Percentiles rank a stretch among this genome's conserved stretches.
These are phyloP conservation scores for Lenzites betulinus DNA, from an alignment of 768 basidiomycete genomes.

Conservation along the genomic window DNA sequence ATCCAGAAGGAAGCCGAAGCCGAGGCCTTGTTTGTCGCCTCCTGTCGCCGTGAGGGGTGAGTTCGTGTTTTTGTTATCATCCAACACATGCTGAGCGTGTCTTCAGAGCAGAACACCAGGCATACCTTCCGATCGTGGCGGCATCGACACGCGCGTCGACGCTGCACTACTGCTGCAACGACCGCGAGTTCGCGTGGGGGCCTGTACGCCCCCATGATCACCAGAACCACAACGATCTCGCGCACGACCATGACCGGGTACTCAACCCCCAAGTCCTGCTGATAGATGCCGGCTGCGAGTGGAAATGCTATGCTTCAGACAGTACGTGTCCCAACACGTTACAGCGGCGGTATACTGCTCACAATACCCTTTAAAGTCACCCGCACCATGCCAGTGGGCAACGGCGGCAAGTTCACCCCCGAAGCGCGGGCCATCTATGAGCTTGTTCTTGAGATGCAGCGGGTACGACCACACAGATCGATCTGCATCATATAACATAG, in stretches of 20 bases:
- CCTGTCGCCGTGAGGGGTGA: conserved; percentile 86
- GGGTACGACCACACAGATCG: conserved; percentile 41
- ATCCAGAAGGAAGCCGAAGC: conserved; percentile 93
- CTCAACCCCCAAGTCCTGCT: conserved; percentile 74
- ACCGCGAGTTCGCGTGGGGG: conserved; percentile 84
- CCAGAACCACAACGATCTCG: conserved; percentile 50
- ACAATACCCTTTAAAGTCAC: conserved; percentile 39
- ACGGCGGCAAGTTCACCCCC: conserved; percentile 84
- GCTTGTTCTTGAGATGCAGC: conserved; percentile 90
- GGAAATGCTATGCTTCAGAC: conserved; percentile 66
- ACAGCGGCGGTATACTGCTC: conserved; percentile 12
- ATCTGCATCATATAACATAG: neutral
- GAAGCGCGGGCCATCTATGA: conserved; percentile 84
- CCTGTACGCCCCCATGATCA: conserved; percentile 61
- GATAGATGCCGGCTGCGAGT: conserved; percentile 96
- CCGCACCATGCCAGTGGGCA: conserved; percentile 90
- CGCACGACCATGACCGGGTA: conserved; percentile 41
- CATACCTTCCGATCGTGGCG: conserved; percentile 92
- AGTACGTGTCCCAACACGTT: conserved; percentile 38
- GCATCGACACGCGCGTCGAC: conserved; percentile 85
- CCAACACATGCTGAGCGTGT: neutral
- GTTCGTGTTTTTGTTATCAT: conserved; percentile 25
- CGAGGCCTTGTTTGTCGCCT: conserved; percentile 90
- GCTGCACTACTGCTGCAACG: conserved; percentile 94
- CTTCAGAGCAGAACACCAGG: conserved; percentile 78